These are phyloP conservation scores for Eucalyptus viminalis DNA, from an alignment of 345 rosid species.

Conservation along the genomic window DNA sequence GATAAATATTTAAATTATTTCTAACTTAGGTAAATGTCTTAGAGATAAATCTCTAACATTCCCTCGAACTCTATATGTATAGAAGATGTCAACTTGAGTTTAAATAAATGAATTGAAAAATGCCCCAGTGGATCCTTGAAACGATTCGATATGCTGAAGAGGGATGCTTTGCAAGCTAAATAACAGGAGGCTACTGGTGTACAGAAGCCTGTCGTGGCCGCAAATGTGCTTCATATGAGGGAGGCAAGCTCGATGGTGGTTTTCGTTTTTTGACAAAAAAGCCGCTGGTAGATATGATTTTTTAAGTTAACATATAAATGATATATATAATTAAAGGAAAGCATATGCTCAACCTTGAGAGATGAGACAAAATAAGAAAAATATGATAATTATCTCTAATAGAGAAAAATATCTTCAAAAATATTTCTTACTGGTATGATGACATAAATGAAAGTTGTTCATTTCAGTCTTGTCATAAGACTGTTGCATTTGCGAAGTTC, in stretches of 20 bases:
- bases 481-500: not conserved
- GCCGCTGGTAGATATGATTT: not conserved
- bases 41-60: not conserved
- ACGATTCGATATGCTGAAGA: not conserved
- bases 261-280: not conserved
- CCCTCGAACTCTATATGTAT: not conserved
- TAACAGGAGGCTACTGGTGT: not conserved
- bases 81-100: not conserved
- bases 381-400: not conserved
- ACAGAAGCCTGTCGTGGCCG: not conserved
- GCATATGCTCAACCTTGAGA: not conserved
- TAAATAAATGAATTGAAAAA: not conserved
- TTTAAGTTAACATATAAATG: not conserved
- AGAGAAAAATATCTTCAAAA: not conserved
- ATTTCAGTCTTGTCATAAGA: not conserved
- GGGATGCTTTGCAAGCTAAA: not conserved
- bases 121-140: not conserved
- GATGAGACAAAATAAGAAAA: not conserved
- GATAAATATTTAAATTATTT: not conserved
- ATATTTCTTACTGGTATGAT: not conserved
- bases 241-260: not conserved
- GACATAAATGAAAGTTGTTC: not conserved
- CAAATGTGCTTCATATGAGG: not conserved
- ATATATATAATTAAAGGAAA: not conserved
- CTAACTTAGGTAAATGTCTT: not conserved